A percentile compares a stretch with the other conserved stretches of the same genome.
Evolutionary conservation across 345 rosid species (phyloP).

Genomic region (Viola odorata): DNA sequence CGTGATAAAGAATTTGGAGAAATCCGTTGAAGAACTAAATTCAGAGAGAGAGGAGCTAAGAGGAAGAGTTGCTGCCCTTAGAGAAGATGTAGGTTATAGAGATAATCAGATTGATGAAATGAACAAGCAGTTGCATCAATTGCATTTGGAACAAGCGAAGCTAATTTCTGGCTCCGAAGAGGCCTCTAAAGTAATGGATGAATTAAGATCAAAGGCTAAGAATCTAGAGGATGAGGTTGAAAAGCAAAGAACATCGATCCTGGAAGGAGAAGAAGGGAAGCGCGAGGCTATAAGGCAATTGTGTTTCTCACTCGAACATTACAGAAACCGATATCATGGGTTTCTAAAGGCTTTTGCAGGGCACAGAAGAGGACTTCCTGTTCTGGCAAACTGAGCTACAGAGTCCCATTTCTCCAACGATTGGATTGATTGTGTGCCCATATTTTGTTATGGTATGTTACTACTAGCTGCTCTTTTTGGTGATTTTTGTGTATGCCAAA

Average conservation of each 20-base stretch:
- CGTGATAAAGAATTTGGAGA: constrained; percentile 35
- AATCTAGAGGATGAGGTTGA: constrained; percentile 49
- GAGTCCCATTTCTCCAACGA: no score
- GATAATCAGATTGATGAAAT: constrained; percentile 36
- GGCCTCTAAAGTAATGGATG: constrained; percentile 28
- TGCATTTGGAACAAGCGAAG: constrained; percentile 25
- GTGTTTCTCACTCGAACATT: constrained; percentile 26
- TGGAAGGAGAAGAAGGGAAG: constrained; percentile 28
- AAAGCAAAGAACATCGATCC: constrained; percentile 12
- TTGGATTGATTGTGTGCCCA: no score
- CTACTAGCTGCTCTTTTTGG: no score
- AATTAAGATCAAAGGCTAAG: constrained; percentile 31
- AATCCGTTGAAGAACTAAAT: constrained; percentile 33
- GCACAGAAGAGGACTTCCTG: constrained; percentile 21
- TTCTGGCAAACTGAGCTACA: constrained; percentile 13
- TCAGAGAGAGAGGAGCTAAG: constrained; percentile 47
- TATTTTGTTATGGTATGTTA: no score
- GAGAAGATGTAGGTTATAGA: constrained; percentile 39
- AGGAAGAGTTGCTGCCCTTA: constrained; percentile 34
- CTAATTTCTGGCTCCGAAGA: constrained; percentile 30
- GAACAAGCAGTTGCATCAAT: constrained; percentile 38
- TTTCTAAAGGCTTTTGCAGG: constrained; percentile 16
- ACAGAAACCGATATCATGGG: constrained; percentile 20
- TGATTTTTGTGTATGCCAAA: no score
- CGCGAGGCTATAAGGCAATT: constrained; percentile 31